phyloP scores from a whole-genome alignment of 192 early-diverging fungal species.

The Mortierella antarctica region DNA sequence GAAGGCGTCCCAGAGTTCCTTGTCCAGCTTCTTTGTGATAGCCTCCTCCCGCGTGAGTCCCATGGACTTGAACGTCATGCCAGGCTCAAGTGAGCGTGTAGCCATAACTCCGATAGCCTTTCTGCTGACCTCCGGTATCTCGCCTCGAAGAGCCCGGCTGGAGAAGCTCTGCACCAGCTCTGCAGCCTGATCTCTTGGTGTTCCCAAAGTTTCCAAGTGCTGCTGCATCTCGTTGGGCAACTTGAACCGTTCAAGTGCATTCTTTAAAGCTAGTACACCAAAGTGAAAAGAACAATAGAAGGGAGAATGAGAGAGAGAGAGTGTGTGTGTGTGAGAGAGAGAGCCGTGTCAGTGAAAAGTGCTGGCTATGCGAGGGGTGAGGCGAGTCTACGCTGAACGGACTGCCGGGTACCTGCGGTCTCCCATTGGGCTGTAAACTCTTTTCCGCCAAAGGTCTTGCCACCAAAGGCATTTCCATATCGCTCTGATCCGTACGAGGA shows the following conservation, averaged over 20 bases:
- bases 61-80: constrained; percentile 51
- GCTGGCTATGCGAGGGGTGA: not conserved
- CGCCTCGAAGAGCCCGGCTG: constrained; percentile 12
- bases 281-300: not conserved
- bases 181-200: constrained; percentile 17
- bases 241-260: constrained; percentile 33
- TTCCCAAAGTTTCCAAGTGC: constrained; percentile 30
- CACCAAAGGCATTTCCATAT: too few relatives aligned
- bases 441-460: constrained; percentile 27
- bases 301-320: not conserved
- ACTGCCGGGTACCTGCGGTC: constrained; percentile 9
- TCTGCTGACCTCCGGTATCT: constrained; percentile 25
- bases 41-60: constrained; percentile 42
- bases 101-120: constrained; percentile 21
- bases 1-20: constrained; percentile 34
- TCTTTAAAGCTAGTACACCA: constrained; percentile 19
- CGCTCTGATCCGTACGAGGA: too few relatives aligned
- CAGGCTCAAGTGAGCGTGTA: constrained; percentile 23
- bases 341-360: not conserved
- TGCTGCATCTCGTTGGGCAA: constrained; percentile 20
- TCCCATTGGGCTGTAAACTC: constrained; percentile 33
- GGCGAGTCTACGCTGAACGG: not conserved
- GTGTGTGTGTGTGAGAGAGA: not conserved
- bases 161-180: constrained; percentile 15
- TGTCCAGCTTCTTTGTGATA: constrained; percentile 25